Conservation (phyloP, 176 grass and related monocot genomes). For the Hordeum marinum region DNA sequence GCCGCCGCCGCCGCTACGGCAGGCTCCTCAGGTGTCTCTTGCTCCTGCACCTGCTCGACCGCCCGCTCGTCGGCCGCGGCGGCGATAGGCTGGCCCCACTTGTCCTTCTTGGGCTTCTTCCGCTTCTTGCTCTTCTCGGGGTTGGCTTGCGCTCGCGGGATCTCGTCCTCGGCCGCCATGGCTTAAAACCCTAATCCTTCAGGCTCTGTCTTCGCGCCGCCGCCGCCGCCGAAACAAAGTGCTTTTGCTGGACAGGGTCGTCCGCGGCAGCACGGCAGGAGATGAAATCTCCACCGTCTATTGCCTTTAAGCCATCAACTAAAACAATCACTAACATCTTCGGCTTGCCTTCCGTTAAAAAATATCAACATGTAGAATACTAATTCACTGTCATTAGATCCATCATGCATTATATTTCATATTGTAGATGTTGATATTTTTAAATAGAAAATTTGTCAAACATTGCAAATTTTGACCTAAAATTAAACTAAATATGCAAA, state of each 20-base stretch:
- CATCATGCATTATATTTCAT: too few species aligned
- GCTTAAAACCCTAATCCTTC: conserved; percentile 33
- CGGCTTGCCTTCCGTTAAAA: too few species aligned
- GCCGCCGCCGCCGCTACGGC: not conserved
- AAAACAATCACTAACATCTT: not conserved
- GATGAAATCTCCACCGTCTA: not conserved
- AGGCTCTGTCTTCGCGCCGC: not conserved
- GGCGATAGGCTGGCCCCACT: conserved; percentile 70
- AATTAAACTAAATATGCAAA: too few species aligned
- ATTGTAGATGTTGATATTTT: too few species aligned
- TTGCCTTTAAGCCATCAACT: not conserved
- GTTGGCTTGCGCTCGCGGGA: conserved; percentile 3
- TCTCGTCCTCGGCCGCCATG: conserved; percentile 44
- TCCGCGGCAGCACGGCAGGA: not conserved
- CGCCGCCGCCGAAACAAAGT: not conserved
- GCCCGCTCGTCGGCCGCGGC: conserved; percentile 5
- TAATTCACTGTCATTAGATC: too few species aligned
- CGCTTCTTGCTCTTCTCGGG: conserved; percentile 46
- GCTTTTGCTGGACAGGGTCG: not conserved
- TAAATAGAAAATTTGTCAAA: too few species aligned
- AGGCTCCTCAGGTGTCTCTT: conserved; percentile 9
- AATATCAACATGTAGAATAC: too few species aligned
- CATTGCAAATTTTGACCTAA: too few species aligned
- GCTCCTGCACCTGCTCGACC: conserved; percentile 19
- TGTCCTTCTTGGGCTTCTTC: conserved; percentile 81